Evolutionary conservation across 2,329 filamentous ascomycete genomes (phyloP).

Genomic region (Cordyceps cicadae): DNA sequence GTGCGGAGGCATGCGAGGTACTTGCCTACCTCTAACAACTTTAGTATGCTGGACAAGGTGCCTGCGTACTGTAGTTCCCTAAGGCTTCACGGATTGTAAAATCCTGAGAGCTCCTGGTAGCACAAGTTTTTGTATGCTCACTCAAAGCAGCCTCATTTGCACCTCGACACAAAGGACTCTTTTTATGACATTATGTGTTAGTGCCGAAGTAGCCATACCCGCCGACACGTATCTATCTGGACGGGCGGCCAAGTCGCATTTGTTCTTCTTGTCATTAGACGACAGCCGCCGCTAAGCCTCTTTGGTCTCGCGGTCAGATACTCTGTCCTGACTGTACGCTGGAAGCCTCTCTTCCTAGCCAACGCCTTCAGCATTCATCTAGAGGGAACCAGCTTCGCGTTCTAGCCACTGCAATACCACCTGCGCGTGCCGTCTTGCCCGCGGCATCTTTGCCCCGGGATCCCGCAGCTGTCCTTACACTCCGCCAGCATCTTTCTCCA

Average conservation of each 20-base stretch:
- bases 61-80: too few species aligned
- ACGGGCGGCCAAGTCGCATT: not conserved
- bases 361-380: constrained; percentile 1
- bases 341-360: not conserved
- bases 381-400: not conserved
- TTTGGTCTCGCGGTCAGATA: not conserved
- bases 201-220: not conserved
- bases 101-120: too few species aligned
- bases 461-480: not conserved
- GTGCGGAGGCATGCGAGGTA: too few species aligned
- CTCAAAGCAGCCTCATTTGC: not conserved
- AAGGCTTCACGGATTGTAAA: too few species aligned
- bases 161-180: not conserved
- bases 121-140: too few species aligned
- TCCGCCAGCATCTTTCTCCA: not conserved
- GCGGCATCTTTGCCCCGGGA: not conserved
- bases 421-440: not conserved
- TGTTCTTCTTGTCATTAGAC: not conserved
- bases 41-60: too few species aligned
- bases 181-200: too few species aligned
- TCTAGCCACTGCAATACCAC: not conserved
- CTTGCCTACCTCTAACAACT: too few species aligned
- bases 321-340: not conserved
- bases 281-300: constrained; percentile 1
- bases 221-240: not conserved